Base-by-base conservation (phyloP, 768 basidiomycete species). In the Fistulinella prunicolor region DNA sequence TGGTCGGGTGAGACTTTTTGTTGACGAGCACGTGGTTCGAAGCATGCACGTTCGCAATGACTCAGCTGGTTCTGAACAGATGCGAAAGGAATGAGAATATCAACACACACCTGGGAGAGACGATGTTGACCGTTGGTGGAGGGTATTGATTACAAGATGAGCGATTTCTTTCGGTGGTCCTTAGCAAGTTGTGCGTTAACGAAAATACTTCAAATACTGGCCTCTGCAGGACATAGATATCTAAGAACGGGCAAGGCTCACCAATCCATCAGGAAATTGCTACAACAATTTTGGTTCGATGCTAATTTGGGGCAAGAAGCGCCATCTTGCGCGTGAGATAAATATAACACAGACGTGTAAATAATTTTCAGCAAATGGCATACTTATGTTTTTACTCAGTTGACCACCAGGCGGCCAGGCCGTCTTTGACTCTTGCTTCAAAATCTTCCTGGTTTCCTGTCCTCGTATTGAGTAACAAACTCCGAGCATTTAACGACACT, bases 1-100 rank as follows among this genome's bases (percentile, higher is more conserved):
- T 21, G 10, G 4, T 16, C 28, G 24, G 37, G 30, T 51, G 50
- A 35, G 46, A 51, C 28, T 26, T 37, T 34, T 22, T 17, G 23
- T 7, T 26, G 19, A n/a, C 40, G 34, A 36, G 34, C 44, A 46
- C 40, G 37, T 9, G 45, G 36, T 42, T 21, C 36, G 23, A 28
- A 13, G 32, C 19, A 42, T 26, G 45, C 50, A 51, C 45, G 45
- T 46, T 46, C 35, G 24, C 49, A 24, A n/a, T 24, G 12, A 36
- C 32, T 23, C 24, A 17, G 6, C 24, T 17, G n/a, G 34, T 19
- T 24, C 17, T 17, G 16, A 36, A 13, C 17, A 16, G 6, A 14
- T 32, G 17, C 16, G 6, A 19, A 14, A 29, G 6, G 17, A 42
- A 32, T 14, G 20, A 42, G 21, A 42, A 32, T 32, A 3, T 12